phyloP scores from a whole-genome alignment of 1,284 basidiomycete genomes.

The Tilletia caries region DNA sequence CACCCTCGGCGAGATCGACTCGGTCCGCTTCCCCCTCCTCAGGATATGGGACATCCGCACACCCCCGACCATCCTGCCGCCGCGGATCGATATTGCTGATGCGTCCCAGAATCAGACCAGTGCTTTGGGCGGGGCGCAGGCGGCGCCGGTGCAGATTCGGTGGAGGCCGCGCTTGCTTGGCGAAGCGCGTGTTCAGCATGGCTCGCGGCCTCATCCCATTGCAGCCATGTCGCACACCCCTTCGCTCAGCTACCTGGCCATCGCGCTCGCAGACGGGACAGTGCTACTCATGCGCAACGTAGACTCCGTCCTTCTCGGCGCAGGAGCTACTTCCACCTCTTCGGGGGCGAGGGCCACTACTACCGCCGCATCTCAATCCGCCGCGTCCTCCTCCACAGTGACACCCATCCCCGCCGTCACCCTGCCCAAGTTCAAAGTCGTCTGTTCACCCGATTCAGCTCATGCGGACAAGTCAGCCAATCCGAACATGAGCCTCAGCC shows the following conservation, averaged over 20 bases:
- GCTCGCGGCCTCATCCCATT: slow-evolving; percentile 36
- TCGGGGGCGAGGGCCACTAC: slow-evolving; percentile 18
- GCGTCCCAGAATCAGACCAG: not conserved
- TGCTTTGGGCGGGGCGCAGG: not conserved
- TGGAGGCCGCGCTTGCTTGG: slow-evolving; percentile 33
- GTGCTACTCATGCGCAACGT: slow-evolving; percentile 86
- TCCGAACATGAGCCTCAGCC: slow-evolving; percentile 1
- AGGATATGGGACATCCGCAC: slow-evolving; percentile 46
- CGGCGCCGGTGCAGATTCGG: not conserved
- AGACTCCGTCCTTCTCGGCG: slow-evolving; percentile 74
- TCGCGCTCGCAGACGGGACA: slow-evolving; percentile 90
- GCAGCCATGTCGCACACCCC: slow-evolving; percentile 75
- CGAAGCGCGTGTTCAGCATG: slow-evolving; percentile 46
- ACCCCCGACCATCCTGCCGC: not conserved
- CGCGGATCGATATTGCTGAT: slow-evolving; percentile 16
- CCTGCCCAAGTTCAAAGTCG: slow-evolving; percentile 52
- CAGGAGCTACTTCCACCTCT: slow-evolving; percentile 29
- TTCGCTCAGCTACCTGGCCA: slow-evolving; percentile 77
- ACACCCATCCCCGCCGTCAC: slow-evolving; percentile 28
- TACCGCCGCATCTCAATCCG: not conserved
- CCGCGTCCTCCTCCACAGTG: too few species aligned
- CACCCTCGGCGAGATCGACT: slow-evolving; percentile 39
- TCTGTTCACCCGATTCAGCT: slow-evolving; percentile 31
- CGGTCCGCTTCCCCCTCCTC: slow-evolving; percentile 34
- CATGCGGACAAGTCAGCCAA: slow-evolving; percentile 22